Percentiles rank a stretch among this genome's conserved stretches.
Conservation (phyloP, 352 stramenopile species). For the Phytophthora fragariae region DNA sequence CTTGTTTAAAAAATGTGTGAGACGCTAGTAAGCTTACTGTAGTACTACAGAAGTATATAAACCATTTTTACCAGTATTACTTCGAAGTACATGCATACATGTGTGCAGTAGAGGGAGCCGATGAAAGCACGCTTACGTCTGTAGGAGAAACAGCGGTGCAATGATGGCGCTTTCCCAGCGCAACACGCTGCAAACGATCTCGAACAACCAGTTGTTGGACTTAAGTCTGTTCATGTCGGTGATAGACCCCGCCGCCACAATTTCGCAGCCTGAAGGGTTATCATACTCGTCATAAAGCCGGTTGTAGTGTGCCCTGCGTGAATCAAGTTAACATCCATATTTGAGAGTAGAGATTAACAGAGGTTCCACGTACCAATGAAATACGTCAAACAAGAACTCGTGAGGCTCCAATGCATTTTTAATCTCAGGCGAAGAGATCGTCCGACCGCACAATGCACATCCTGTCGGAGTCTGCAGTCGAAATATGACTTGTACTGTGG, state of each 20-base stretch:
- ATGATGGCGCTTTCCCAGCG: constrained; percentile 56
- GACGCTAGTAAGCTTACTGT: too few relatives aligned
- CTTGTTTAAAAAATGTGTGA: too few relatives aligned
- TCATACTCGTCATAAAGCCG: constrained; percentile 51
- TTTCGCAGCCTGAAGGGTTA: constrained; percentile 48
- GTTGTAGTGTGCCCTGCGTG: constrained; percentile 54
- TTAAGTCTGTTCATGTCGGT: constrained; percentile 43
- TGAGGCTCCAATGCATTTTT: constrained; percentile 44
- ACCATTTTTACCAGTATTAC: too few relatives aligned
- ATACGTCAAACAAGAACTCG: constrained; percentile 61
- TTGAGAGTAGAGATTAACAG: not conserved
- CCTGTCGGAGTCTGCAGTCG: constrained; percentile 57
- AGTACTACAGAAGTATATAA: too few relatives aligned
- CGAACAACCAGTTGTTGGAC: constrained; percentile 64
- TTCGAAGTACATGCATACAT: too few relatives aligned
- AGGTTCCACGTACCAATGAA: constrained; percentile 48
- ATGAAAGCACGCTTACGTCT: constrained; percentile 17
- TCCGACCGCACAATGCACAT: constrained; percentile 61
- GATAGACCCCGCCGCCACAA: constrained; percentile 56
- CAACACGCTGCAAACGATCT: constrained; percentile 64
- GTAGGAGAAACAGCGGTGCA: constrained; percentile 42
- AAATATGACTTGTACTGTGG: constrained; percentile 61
- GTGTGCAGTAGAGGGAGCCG: too few relatives aligned
- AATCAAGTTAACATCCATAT: not conserved
- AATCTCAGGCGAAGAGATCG: constrained; percentile 56